Conservation (phyloP, 306 rosid genomes). For the Nissolia schottii region DNA sequence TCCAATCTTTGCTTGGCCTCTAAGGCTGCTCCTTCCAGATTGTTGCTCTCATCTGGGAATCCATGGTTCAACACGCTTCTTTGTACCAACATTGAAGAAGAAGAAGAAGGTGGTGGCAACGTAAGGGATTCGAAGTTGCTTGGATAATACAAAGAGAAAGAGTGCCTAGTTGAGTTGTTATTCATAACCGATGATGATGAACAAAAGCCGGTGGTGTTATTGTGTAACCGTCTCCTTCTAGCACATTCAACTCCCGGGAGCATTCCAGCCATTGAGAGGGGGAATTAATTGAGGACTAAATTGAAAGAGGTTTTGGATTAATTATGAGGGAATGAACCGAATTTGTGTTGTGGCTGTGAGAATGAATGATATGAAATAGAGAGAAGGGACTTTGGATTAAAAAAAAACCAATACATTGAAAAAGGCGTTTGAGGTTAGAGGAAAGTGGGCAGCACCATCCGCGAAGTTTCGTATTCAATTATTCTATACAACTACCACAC, state of each 20-base stretch:
- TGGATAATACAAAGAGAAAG: slow-evolving; percentile 52
- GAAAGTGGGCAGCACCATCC: not conserved
- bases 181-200: slow-evolving; percentile 13
- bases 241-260: slow-evolving; percentile 97
- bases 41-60: slow-evolving; percentile 40
- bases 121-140: slow-evolving; percentile 46
- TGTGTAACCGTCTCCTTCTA: slow-evolving; percentile 65
- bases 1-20: slow-evolving; percentile 81
- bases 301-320: too few relatives aligned
- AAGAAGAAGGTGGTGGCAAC: slow-evolving; percentile 23
- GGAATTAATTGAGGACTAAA: too few relatives aligned
- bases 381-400: not conserved
- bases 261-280: slow-evolving; percentile 54
- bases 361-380: not conserved
- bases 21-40: slow-evolving; percentile 58
- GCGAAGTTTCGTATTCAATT: not conserved
- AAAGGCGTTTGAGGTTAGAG: not conserved
- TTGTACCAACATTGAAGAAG: slow-evolving; percentile 42
- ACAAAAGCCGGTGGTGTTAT: slow-evolving; percentile 27
- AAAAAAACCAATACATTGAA: not conserved
- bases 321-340: not conserved
- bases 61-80: slow-evolving; percentile 32
- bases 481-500: not conserved
- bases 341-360: not conserved
- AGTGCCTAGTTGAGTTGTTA: slow-evolving; percentile 38